phyloP scores from a whole-genome alignment of 805 yeast genomes.

The Tetrapisispora phaffii region DNA sequence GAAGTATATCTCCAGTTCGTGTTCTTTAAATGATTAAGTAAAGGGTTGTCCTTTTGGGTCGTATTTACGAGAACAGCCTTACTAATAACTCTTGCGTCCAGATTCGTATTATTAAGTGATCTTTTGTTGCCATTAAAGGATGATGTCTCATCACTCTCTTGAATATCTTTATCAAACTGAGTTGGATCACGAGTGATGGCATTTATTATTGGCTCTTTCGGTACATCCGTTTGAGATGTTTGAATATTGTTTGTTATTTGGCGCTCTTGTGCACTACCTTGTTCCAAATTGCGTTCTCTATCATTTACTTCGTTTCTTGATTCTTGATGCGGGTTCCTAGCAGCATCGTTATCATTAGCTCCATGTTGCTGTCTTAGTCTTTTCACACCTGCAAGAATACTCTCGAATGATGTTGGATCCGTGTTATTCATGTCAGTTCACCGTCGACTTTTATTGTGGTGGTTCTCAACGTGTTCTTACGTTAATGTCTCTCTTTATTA shows the following conservation, averaged over 20 bases:
- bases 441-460: no score
- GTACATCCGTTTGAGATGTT: neutral
- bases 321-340: neutral
- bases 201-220: neutral
- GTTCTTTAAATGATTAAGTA: conserved; percentile 44
- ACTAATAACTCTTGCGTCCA: conserved; percentile 4
- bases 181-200: conserved; percentile 1
- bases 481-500: no score
- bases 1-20: conserved; percentile 43
- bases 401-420: conserved; percentile 57
- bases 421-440: conserved; percentile 23
- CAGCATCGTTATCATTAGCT: conserved; percentile 1
- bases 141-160: neutral
- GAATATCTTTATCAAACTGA: neutral
- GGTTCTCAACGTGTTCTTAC: no score
- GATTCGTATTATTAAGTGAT: neutral
- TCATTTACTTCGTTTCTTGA: neutral
- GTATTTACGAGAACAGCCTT: conserved; percentile 46
- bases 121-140: neutral
- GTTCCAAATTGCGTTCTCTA: neutral
- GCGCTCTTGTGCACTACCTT: neutral
- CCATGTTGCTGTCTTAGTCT: conserved; percentile 41
- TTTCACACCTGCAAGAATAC: conserved; percentile 61
- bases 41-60: conserved; percentile 65
- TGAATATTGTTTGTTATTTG: neutral